phyloP scores from a whole-genome alignment of 306 rosid species.

The Potentilla sterilis region DNA sequence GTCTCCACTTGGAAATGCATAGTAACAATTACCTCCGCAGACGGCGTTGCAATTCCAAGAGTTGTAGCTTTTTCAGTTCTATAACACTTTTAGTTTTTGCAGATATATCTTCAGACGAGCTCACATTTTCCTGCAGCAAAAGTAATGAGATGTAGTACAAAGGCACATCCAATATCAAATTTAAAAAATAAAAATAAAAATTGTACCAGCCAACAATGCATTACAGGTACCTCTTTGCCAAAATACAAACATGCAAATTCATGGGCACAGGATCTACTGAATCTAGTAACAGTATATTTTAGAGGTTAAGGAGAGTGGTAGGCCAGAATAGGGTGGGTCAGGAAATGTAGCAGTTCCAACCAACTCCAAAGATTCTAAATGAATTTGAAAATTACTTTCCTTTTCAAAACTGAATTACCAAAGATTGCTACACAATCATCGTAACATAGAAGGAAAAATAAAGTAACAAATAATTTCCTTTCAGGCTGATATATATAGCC shows the following conservation, averaged over 20 bases:
- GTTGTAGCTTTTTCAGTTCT: slow-evolving; percentile 95
- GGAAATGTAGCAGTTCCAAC: background rate
- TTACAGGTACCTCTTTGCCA: background rate
- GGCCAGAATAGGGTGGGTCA: background rate
- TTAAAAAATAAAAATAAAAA: background rate
- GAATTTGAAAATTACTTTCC: background rate
- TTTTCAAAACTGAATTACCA: background rate
- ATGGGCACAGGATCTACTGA: background rate
- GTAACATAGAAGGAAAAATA: background rate
- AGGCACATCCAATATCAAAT: slow-evolving; percentile 12
- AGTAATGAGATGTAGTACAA: slow-evolving; percentile 24
- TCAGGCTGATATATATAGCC: background rate
- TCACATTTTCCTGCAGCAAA: slow-evolving; percentile 71
- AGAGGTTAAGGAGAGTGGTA: background rate
- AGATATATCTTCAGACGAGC: slow-evolving; percentile 94
- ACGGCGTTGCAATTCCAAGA: slow-evolving; percentile 89
- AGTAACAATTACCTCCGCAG: slow-evolving; percentile 63
- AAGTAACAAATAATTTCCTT: background rate
- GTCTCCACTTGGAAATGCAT: slow-evolving; percentile 3
- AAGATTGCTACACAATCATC: background rate
- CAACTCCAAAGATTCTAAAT: background rate
- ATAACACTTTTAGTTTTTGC: slow-evolving; percentile 96
- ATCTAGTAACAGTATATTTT: background rate
- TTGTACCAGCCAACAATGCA: background rate
- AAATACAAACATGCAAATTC: slow-evolving; percentile 10